Base-by-base conservation (phyloP, 2,329 filamentous ascomycete species). In the Torrubiellomyces zombiae region DNA sequence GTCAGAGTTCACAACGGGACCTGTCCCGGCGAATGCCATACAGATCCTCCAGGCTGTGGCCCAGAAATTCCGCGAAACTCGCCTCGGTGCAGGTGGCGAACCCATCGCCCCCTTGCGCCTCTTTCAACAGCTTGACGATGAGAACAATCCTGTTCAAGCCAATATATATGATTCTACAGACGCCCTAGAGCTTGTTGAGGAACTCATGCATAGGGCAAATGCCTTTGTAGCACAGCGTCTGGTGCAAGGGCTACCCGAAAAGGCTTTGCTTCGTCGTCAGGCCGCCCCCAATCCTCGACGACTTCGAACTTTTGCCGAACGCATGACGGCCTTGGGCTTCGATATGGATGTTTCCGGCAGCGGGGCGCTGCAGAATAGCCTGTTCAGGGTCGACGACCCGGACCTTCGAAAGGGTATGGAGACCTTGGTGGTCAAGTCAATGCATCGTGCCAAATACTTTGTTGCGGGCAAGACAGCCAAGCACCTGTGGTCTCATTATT, bases 321-420 rank as follows among this genome's bases (percentile, higher is more conserved):
- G 89, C 34, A 94, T 98, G 85, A 77, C 71, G 32, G 78, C 78
- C 24, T 71, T 95, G 37, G 85, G 83, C 21, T 91, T 85, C 47
- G 77, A 86, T 18, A 77, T 95, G 24, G 86, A 98, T 46, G 74
- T 75, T 8, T 74, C 76, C 21, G 92, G 79, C 63, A 94, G 86
- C 43, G 85, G 85, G 26, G 74, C 76, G 25, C 62, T 98, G 20
- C 89, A 95, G 53, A 92, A 83, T 59, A 93, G 86, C 48, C 60
- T 98, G 23, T 95, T 94, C 67, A 80, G 81, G 52, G 73, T 98
- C 20, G 75, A 92, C 23, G 83, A 98, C 48, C 55, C 69, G 18
- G 82, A 92, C 37, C 62, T 94, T 34, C 79, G 89, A 43, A 93
- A 92, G 70, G 89, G 89, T 34, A 93, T 98, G 80, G 89, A 98